Conservation (phyloP, 2,329 filamentous ascomycete genomes). For the Thermothelomyces thermophilus region DNA sequence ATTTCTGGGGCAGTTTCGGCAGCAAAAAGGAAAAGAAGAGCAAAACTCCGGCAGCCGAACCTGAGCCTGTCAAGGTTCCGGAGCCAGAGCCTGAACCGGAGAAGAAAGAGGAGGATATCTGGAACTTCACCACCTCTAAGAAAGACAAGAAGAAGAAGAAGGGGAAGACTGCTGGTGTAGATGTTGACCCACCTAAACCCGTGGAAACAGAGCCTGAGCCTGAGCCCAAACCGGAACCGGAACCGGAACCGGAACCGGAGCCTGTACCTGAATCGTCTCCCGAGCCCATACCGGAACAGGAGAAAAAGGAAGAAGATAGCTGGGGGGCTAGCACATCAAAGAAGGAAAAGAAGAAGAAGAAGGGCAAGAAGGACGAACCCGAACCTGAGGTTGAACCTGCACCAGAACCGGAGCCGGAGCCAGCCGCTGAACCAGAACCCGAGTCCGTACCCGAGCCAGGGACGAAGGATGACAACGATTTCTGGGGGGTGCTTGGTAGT, state of each 20-base stretch:
- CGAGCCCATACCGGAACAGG: constrained; percentile 25
- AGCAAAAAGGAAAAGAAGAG: constrained; percentile 12
- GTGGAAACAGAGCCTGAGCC: constrained; percentile 3
- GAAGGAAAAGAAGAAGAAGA: constrained; percentile 39
- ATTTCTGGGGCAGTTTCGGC: constrained; percentile 23
- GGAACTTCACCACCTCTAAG: constrained; percentile 23
- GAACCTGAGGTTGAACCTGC: constrained; percentile 25
- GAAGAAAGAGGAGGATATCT: constrained; percentile 20
- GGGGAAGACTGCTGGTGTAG: constrained; percentile 7
- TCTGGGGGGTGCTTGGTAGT: constrained; percentile 20
- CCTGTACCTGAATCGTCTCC: constrained; percentile 27
- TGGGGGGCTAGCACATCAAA: constrained; percentile 27
- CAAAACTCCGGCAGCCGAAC: constrained; percentile 1
- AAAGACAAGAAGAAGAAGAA: constrained; percentile 19
- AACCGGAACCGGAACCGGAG: constrained; percentile 4
- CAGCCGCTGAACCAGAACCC: constrained; percentile 16
- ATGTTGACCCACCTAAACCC: constrained; percentile 1
- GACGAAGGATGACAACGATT: constrained; percentile 27
- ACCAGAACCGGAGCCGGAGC: constrained; percentile 18
- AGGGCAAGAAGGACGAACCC: constrained; percentile 18
- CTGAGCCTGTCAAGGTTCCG: neutral
- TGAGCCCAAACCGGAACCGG: constrained; percentile 19
- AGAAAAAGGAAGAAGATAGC: constrained; percentile 16
- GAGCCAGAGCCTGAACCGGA: constrained; percentile 19
- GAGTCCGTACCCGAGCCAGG: constrained; percentile 18